Evolutionary conservation across 1,284 basidiomycete species (phyloP).

Genomic region (Malassezia caprae): DNA sequence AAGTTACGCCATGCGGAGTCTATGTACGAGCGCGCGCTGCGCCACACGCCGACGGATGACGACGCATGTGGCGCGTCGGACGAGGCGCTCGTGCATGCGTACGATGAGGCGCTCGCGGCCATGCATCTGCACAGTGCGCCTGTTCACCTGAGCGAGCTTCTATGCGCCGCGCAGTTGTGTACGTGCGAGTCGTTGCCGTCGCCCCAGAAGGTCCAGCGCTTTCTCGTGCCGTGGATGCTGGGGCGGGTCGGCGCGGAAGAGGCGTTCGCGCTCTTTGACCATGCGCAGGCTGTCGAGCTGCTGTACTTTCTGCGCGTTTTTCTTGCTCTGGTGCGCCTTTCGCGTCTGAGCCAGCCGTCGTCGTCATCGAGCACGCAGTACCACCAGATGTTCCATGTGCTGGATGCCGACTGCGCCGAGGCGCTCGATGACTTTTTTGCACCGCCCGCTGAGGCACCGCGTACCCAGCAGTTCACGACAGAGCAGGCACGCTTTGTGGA

Average conservation of each 20-base stretch:
- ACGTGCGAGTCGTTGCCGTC: constrained; percentile 6
- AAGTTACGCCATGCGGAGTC: constrained; percentile 18
- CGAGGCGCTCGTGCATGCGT: constrained; percentile 17
- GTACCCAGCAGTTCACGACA: constrained; percentile 22
- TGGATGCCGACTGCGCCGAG: constrained; percentile 28
- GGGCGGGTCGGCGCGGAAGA: constrained; percentile 19
- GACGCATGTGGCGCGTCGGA: constrained; percentile 16
- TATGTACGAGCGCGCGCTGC: constrained; percentile 17
- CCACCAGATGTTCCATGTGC: constrained; percentile 23
- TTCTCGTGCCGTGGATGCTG: constrained; percentile 21
- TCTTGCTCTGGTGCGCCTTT: constrained; percentile 27
- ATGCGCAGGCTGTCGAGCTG: constrained; percentile 25
- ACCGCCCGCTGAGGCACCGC: not conserved
- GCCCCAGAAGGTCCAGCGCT: constrained; percentile 18
- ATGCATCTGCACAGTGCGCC: constrained; percentile 22
- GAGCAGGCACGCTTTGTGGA: constrained; percentile 33
- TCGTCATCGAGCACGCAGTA: constrained; percentile 2
- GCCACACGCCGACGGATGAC: not conserved
- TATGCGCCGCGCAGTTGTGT: constrained; percentile 9
- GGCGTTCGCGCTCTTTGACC: constrained; percentile 23
- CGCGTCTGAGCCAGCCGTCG: constrained; percentile 18
- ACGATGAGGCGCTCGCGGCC: constrained; percentile 19
- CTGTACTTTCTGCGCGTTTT: constrained; percentile 32
- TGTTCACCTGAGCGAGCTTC: constrained; percentile 22
- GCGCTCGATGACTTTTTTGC: constrained; percentile 26